phyloP scores from a whole-genome alignment of 306 rosid species.

The Spatholobus suberectus region DNA sequence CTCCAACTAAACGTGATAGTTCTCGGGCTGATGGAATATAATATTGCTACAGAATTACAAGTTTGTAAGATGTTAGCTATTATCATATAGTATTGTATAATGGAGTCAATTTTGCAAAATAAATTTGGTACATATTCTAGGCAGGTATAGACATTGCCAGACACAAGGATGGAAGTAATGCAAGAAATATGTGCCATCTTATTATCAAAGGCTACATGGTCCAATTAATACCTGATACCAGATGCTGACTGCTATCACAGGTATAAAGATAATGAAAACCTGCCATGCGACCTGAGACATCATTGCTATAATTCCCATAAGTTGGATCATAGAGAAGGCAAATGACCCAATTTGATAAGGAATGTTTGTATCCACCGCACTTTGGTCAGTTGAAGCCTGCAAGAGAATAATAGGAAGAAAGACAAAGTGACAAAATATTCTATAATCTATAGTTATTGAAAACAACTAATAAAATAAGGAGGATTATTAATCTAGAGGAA shows the following conservation, averaged over 20 bases:
- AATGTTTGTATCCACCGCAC: conserved; percentile 28
- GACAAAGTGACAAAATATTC: neutral
- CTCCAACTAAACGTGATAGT: conserved; percentile 78
- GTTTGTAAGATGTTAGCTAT: neutral
- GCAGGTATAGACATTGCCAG: neutral
- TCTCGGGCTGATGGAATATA: conserved; percentile 83
- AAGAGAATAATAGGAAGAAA: neutral
- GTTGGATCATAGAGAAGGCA: conserved; percentile 13
- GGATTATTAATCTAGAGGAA: neutral
- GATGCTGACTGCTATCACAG: conserved; percentile 39
- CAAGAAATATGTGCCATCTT: neutral
- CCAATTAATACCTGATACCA: conserved; percentile 42
- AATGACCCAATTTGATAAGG: neutral
- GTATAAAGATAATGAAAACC: conserved; percentile 44
- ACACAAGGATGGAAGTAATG: too few relatives aligned
- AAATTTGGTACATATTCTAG: neutral
- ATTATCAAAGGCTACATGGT: neutral
- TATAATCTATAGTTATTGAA: neutral
- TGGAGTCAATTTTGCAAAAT: conserved; percentile 8
- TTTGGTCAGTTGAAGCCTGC: conserved; percentile 47
- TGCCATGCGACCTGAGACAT: conserved; percentile 52
- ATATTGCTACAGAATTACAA: conserved; percentile 65
- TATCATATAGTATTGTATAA: neutral
- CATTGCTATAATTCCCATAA: conserved; percentile 34
- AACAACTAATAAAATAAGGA: neutral